Evolutionary conservation across 169 alveolate genomes (phyloP), one percentile per base, ranked within the genome.

Genomic region (Eimeria maxima): DNA sequence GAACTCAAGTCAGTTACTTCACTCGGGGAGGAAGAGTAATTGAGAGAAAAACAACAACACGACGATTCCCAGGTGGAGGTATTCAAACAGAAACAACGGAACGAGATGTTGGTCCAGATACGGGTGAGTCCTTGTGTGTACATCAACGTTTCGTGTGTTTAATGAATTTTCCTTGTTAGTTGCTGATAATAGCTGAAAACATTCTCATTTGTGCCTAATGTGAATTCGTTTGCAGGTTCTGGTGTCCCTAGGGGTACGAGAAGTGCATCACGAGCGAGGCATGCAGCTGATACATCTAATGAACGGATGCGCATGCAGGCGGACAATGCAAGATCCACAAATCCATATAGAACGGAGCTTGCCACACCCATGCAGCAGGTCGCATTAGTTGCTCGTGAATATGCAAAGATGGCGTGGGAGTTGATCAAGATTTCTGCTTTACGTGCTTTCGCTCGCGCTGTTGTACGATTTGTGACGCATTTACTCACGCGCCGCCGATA

Each of bases 401-500:
- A 84, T 57, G 93, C 93, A 14, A 84, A 84, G 60, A 29, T 57
- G 38, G 57, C 93, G 3, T 84, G 93, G 93, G 33, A 11, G 38
- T 38, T 84, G 11, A 57, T 84, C n/a, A 84, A 84, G 24, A 42
- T 84, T 60, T 45, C 93, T 4, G 78, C 80, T 38, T n/a, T 84
- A 55, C 93, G 93, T 45, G 67, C 93, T 8, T 14, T 84, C 42
- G 93, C 93, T 7, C 74, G 93, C 63, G 93, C 93, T 1, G 93
- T 84, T 44, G 93, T 84, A 16, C 74, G 93, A 3, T 84, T 84
- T 33, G 78, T 84, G 27, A 57, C 78, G 29, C 29, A 53, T 33
- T 14, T 84, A 53, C 78, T 84, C 63, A 53, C 67, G 63, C 93
- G 93, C 22, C 93, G 93, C 93, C 93, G 93, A 14, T 84, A 84